phyloP scores from a whole-genome alignment of 106 monocot genomes.

The Dactylorhiza incarnata region DNA sequence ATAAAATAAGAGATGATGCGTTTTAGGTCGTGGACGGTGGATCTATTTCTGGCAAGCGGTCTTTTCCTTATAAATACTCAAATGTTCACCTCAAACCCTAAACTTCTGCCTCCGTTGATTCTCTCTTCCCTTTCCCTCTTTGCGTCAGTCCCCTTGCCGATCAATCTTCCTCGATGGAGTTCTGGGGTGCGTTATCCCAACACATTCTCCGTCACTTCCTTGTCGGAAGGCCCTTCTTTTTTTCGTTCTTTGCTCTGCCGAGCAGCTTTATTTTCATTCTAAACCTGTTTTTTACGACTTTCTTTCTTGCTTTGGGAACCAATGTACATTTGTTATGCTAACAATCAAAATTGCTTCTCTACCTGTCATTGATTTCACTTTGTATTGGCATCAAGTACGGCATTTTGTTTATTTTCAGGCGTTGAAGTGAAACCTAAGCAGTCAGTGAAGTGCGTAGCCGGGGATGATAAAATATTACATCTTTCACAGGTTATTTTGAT shows the following conservation, averaged over 20 bases:
- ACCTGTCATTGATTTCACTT: not conserved
- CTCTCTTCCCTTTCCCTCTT: too few species aligned
- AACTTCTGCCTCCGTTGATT: too few species aligned
- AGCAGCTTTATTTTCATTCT: not conserved
- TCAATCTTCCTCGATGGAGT: not conserved
- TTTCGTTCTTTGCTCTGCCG: not conserved
- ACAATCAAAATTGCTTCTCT: not conserved
- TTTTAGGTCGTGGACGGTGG: too few species aligned
- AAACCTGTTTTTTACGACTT: not conserved
- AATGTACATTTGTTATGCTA: too few species aligned
- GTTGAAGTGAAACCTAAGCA: slow-evolving; percentile 42
- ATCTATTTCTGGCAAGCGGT: too few species aligned
- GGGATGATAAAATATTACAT: slow-evolving; percentile 31
- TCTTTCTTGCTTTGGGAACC: not conserved
- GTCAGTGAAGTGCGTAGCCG: slow-evolving; percentile 30
- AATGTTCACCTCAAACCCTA: too few species aligned
- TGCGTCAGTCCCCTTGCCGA: not conserved
- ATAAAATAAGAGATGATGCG: too few species aligned
- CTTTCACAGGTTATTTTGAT: slow-evolving; percentile 30
- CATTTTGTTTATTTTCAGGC: slow-evolving; percentile 14
- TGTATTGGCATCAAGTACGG: not conserved
- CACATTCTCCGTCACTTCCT: not conserved
- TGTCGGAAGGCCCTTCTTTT: not conserved
- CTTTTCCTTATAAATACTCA: too few species aligned
- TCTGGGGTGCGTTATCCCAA: not conserved